Evolutionary conservation across 1,284 basidiomycete genomes (phyloP).

Genomic region (Meira miltonrushii): DNA sequence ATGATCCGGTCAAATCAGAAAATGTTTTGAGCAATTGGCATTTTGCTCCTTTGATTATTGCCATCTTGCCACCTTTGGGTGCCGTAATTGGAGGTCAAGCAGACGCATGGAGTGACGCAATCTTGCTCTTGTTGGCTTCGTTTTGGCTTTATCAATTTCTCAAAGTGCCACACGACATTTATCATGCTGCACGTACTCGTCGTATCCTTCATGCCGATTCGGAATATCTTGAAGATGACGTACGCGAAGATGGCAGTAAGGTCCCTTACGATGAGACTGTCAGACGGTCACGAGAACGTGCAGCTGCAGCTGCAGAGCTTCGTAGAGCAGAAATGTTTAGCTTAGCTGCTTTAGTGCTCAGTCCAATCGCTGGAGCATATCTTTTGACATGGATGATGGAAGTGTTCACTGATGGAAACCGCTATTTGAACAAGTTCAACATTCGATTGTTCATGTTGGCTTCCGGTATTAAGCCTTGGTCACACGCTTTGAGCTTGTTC

Average conservation of each 20-base stretch:
- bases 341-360: constrained; percentile 43
- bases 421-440: constrained; percentile 48
- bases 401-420: constrained; percentile 45
- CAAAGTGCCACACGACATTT: constrained; percentile 49
- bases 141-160: constrained; percentile 51
- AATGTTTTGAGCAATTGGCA: constrained; percentile 38
- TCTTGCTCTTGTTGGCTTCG: constrained; percentile 51
- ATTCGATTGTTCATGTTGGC: constrained; percentile 52
- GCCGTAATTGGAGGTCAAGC: constrained; percentile 46
- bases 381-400: constrained; percentile 48
- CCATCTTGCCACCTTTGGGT: constrained; percentile 37
- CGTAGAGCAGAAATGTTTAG: constrained; percentile 47
- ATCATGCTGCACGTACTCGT: constrained; percentile 38
- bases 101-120: constrained; percentile 53
- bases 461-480: constrained; percentile 51
- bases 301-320: constrained; percentile 39
- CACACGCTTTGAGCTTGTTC: constrained; percentile 29
- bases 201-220: constrained; percentile 26
- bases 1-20: constrained; percentile 1
- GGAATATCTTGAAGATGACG: constrained; percentile 30
- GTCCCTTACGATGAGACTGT: neutral
- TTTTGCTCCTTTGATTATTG: constrained; percentile 36
- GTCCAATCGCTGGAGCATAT: constrained; percentile 49
- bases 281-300: constrained; percentile 13
- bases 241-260: constrained; percentile 9